These are phyloP conservation scores for Hortiboletus flavorubellus DNA, from an alignment of 768 basidiomycete genomes.

Conservation along the genomic window DNA sequence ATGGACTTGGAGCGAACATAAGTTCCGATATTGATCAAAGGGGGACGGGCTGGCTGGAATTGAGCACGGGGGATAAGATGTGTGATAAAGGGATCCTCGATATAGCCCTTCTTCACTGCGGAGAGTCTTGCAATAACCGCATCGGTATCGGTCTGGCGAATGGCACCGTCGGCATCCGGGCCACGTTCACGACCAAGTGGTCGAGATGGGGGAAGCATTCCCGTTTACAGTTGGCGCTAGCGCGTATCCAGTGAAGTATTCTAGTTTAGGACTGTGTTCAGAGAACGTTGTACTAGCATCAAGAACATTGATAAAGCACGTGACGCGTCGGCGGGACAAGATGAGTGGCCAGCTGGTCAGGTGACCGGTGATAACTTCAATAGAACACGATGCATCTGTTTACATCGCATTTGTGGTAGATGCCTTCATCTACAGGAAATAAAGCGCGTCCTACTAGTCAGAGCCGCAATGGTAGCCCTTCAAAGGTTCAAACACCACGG, in stretches of 20 bases:
- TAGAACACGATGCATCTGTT: no score
- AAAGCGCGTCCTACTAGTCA: no score
- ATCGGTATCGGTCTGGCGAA: conserved; percentile 79
- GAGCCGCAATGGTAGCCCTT: no score
- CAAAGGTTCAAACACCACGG: background rate
- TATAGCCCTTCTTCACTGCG: conserved; percentile 78
- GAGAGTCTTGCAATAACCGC: conserved; percentile 82
- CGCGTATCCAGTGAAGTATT: background rate
- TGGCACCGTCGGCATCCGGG: conserved; percentile 53
- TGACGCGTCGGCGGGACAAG: no score
- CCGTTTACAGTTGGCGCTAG: background rate
- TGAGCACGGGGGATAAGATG: conserved; percentile 67
- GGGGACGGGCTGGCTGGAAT: conserved; percentile 60
- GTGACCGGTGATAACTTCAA: no score
- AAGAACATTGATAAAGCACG: no score
- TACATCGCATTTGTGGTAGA: no score
- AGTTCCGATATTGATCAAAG: conserved; percentile 94
- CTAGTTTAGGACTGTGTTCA: no score
- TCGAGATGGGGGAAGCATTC: conserved; percentile 14
- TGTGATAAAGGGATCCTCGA: conserved; percentile 70
- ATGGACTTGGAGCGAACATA: conserved; percentile 80
- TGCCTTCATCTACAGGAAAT: background rate
- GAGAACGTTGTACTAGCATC: no score
- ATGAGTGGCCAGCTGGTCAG: no score
- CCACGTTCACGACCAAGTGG: conserved; percentile 18